Base-by-base conservation (phyloP, 208 protist genomes). In the Leptomonas seymouri region DNA sequence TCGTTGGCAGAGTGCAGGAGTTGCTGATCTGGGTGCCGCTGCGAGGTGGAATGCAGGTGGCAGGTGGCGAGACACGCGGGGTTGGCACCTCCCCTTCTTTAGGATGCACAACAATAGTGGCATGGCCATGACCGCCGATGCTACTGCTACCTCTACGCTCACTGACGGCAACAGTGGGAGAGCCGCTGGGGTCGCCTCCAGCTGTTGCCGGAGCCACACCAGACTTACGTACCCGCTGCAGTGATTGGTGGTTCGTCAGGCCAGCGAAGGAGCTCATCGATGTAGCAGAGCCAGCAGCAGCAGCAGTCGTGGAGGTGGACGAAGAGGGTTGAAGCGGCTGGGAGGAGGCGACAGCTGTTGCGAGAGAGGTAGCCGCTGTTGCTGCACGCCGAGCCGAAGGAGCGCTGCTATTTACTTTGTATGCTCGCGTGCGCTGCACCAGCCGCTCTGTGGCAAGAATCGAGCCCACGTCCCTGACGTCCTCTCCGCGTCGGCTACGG, bases 1-100 rank as follows among this genome's bases (percentile, higher is more conserved):
- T 65, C 14, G 60, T 44, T 23, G 60, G 60, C 30, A 65, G 20
- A 18, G 60, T 42, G 46, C 60, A 65, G 39, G 46, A 65, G 31
- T 20, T 44, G 46, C 44, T 31, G 60, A 6, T 34, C 23, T 3
- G 14, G 12, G 0, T 21, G 44, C 44, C 42, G 9, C 15, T 25
- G 14, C 25, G 28, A 1, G 46, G 46, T 5, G 60, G 31, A 11
- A 28, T 31, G 46, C 3, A 55, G 9, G 20, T 4, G 15, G n/a
- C 18, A 2, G 25, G 30, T 2, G 58, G 58, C 25, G 58, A 64
- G 11, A 44, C 16, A 23, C 50, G 28, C 25, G 34, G 54, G 20
- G 54, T 45, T 5, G 28, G 11, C 2, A 41, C 6, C 15, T 14
- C 34, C 20, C 34, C 8, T 16, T 64, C 44, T 27, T 16, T 39